Evolutionary conservation across 106 monocot genomes (phyloP).

Genomic region (Gastrodia elata): DNA sequence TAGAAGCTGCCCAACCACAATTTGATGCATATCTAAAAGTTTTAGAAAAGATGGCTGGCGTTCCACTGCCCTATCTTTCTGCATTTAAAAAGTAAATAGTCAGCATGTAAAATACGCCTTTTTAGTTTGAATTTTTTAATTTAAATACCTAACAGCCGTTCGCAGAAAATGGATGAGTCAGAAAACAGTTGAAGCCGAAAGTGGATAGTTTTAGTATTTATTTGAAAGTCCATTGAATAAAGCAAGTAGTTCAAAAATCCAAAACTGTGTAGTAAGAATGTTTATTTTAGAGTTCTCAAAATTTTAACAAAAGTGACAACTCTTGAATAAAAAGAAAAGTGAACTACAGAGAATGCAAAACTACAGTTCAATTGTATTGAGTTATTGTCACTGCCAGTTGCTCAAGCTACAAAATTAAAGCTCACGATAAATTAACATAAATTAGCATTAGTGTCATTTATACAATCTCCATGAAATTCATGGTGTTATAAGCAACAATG

Average conservation of each 20-base stretch:
- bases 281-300: neutral
- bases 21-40: too few species aligned
- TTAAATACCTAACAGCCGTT: too few species aligned
- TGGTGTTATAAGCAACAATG: neutral
- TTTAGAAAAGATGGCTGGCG: too few species aligned
- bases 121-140: too few species aligned
- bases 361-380: neutral
- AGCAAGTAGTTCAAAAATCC: neutral
- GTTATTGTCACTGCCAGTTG: neutral
- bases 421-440: neutral
- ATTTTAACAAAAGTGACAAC: too few species aligned
- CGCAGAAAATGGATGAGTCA: neutral
- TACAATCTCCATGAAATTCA: neutral
- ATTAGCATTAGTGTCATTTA: neutral
- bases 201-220: neutral
- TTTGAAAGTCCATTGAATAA: neutral
- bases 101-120: too few species aligned
- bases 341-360: neutral
- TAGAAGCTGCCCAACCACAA: too few species aligned
- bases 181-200: neutral
- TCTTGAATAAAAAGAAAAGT: neutral
- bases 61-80: too few species aligned
- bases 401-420: neutral
- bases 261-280: neutral
- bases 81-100: too few species aligned